phyloP scores from a whole-genome alignment of 2,329 filamentous ascomycete species.

The Aspergillus japonicus region DNA sequence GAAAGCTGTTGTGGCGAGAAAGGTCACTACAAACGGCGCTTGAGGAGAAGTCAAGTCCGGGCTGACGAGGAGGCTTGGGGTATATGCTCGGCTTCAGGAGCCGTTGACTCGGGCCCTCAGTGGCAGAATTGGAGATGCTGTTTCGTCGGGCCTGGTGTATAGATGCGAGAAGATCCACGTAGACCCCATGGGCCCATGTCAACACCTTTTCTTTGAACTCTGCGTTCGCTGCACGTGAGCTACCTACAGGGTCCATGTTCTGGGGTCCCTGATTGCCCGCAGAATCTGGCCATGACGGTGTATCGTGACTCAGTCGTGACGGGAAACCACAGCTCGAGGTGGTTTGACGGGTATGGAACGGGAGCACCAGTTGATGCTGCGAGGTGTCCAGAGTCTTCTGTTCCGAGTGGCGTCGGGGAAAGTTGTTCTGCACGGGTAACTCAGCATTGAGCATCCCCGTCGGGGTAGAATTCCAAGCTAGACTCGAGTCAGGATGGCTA shows the following conservation, averaged over 20 bases:
- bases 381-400: slow-evolving; percentile 31
- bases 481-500: slow-evolving; percentile 26
- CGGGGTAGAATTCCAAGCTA: slow-evolving; percentile 34
- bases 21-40: slow-evolving; percentile 28
- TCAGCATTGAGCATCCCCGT: slow-evolving; percentile 29
- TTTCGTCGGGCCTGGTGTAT: slow-evolving; percentile 56
- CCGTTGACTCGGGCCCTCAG: slow-evolving; percentile 44
- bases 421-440: slow-evolving; percentile 33
- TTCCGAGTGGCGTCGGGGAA: slow-evolving; percentile 39
- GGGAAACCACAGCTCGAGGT: slow-evolving; percentile 22
- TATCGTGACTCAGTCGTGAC: slow-evolving; percentile 23
- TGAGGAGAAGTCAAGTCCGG: slow-evolving; percentile 52
- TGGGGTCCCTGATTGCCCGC: slow-evolving; percentile 25
- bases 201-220: slow-evolving; percentile 69
- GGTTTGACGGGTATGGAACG: slow-evolving; percentile 28
- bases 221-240: slow-evolving; percentile 36
- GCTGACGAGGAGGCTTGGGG: slow-evolving; percentile 60
- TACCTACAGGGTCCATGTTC: slow-evolving; percentile 18
- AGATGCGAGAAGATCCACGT: slow-evolving; percentile 67
- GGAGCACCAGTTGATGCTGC: slow-evolving; percentile 27
- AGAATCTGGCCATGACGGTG: slow-evolving; percentile 27
- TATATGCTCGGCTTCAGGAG: slow-evolving; percentile 58
- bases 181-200: slow-evolving; percentile 68
- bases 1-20: slow-evolving; percentile 37
- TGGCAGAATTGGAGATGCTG: slow-evolving; percentile 48